Evolutionary conservation across 306 rosid species (phyloP).

Genomic region (Geum urbanum): DNA sequence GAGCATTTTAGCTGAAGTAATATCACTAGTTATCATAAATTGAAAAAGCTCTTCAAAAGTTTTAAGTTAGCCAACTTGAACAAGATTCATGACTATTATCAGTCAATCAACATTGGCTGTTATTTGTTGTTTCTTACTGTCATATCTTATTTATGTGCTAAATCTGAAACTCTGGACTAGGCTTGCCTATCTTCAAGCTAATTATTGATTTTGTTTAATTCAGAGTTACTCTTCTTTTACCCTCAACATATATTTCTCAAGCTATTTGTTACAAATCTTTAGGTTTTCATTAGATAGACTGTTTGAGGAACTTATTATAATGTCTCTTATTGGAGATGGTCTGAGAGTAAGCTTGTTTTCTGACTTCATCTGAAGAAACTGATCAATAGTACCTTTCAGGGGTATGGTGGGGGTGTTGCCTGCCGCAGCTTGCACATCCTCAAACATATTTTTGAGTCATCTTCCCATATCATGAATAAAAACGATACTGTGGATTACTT

Average conservation of each 20-base stretch:
- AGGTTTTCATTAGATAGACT: background rate
- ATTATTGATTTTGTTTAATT: background rate
- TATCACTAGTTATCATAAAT: background rate
- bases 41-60: background rate
- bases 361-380: too few species aligned
- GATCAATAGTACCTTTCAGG: too few species aligned
- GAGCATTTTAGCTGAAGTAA: background rate
- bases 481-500: background rate
- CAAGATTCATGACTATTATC: background rate
- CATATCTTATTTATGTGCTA: background rate
- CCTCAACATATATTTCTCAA: background rate
- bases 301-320: background rate
- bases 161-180: background rate
- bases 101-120: background rate
- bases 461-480: background rate
- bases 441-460: background rate
- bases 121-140: too few species aligned
- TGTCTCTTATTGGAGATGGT: background rate
- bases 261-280: background rate
- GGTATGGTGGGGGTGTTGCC: background rate
- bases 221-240: background rate
- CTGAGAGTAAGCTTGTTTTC: too few species aligned
- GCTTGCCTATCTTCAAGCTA: background rate
- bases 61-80: background rate
- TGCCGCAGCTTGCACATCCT: background rate